These are phyloP conservation scores for Singerocomus rubriflavus DNA, from an alignment of 1,284 basidiomycete species.

Conservation along the genomic window DNA sequence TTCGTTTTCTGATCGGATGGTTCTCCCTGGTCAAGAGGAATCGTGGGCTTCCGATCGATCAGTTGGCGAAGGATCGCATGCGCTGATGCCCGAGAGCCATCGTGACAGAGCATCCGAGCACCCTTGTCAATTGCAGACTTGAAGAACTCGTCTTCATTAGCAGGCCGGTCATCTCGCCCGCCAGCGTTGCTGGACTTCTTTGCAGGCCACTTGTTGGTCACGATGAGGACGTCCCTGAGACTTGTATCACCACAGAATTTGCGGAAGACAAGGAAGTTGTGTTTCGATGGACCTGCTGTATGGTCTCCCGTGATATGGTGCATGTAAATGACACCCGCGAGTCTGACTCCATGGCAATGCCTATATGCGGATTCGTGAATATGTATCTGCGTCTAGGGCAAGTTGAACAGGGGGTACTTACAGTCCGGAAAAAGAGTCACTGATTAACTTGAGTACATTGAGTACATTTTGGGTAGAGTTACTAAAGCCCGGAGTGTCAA, in stretches of 20 bases:
- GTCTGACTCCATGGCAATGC: conserved; percentile 32
- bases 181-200: conserved; percentile 26
- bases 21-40: conserved; percentile 32
- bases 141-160: conserved; percentile 35
- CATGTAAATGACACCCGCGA: conserved; percentile 51
- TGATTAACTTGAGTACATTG: conserved; percentile 32
- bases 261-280: conserved; percentile 45
- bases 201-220: conserved; percentile 43
- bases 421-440: conserved; percentile 26
- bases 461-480: conserved; percentile 30
- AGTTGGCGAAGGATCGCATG: conserved; percentile 32
- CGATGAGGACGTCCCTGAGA: conserved; percentile 44
- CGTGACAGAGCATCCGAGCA: conserved; percentile 35
- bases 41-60: conserved; percentile 23
- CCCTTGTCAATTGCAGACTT: conserved; percentile 37
- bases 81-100: conserved; percentile 32
- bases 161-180: conserved; percentile 26
- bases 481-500: conserved; percentile 40
- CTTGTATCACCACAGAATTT: conserved; percentile 46
- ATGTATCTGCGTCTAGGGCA: background rate
- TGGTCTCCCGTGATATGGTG: conserved; percentile 46
- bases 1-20: conserved; percentile 29
- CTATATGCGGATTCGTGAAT: conserved; percentile 16
- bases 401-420: conserved; percentile 10
- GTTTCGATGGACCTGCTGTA: conserved; percentile 42